These are phyloP conservation scores for Syncephalis plumigaleata DNA, from an alignment of 371 early-diverging fungal genomes.

Conservation along the genomic window DNA sequence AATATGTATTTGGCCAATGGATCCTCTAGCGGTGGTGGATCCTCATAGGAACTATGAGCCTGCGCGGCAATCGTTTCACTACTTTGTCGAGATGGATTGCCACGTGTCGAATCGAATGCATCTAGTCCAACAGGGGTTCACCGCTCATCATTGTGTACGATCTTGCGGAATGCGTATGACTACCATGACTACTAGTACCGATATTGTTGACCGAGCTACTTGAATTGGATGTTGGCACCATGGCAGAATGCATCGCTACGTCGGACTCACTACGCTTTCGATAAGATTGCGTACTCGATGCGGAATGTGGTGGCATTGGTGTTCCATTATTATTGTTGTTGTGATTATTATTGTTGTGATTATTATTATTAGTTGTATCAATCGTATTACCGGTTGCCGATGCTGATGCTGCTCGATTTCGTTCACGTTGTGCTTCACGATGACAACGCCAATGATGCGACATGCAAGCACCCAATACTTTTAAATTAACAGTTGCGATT, in stretches of 20 bases:
- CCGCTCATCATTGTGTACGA: neutral
- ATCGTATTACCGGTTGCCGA: neutral
- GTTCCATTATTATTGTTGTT: neutral
- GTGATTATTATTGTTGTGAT: no score
- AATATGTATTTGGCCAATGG: slow-evolving; percentile 41
- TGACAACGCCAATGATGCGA: slow-evolving; percentile 50
- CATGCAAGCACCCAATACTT: slow-evolving; percentile 52
- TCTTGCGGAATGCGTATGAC: slow-evolving; percentile 6
- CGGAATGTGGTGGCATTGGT: neutral
- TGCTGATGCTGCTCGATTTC: neutral
- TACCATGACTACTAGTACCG: neutral
- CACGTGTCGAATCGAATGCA: slow-evolving; percentile 9
- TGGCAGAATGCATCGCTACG: neutral
- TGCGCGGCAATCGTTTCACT: no score
- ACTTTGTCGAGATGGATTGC: slow-evolving; percentile 2
- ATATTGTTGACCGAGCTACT: neutral
- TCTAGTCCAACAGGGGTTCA: slow-evolving; percentile 7
- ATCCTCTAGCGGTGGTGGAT: slow-evolving; percentile 67
- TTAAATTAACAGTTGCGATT: slow-evolving; percentile 45
- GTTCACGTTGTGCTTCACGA: slow-evolving; percentile 13
- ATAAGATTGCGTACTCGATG: neutral
- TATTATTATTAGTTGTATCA: no score
- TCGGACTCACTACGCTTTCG: no score
- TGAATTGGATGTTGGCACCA: neutral
- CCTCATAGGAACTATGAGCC: slow-evolving; percentile 16